Evolutionary conservation across 1,284 basidiomycete species (phyloP), one percentile per base, ranked within the genome.

Genomic region (Heliocybe sulcata): DNA sequence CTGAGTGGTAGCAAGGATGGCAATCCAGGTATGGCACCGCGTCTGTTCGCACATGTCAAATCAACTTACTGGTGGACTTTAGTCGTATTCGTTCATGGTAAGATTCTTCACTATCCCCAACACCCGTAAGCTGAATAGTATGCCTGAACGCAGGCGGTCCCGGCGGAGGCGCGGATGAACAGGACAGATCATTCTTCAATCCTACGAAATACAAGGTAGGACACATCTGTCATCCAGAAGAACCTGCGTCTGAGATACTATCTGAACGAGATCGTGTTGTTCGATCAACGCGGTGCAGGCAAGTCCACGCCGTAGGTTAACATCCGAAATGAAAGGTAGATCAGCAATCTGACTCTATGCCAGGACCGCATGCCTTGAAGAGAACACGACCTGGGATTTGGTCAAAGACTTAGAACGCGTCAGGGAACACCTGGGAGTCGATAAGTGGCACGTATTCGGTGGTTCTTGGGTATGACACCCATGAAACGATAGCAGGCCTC

Each of bases 331-430:
- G 35, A 14, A 14, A 26, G 31, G 27, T 47, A 45, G 33, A 35
- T 45, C 33, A 9, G 8, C 10, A 16, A 12, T 31, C 22, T 53
- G 31, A 27, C 29, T 55, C 35, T 58, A 11, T 59, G 90, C 6
- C 8, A 49, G 87, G 66, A 79, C 72, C 48, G 92, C 92, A 10
- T 88, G 75, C 35, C 70, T 90, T 1, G 85, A 90, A 60, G 86
- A 94, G 58, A 98, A 98, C 70, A 97, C 92, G 2, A 98, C 94
- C 1, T 96, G 92, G 93, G 88, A 95, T 66, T 81, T 98, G 27
- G 92, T 98, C 19, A 86, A 82, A 58, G 59, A 60, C 23, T 63
- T 72, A 3, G 52, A 53, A 45, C 81, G 73, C 60, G 71, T 94
- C 20, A 77, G 92, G 51, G 72, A 83, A 61, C 75, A 84, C 56